A percentile compares a stretch with the other conserved stretches of the same genome.
phyloP scores from a whole-genome alignment of 108 stramenopile species.

The Conticribra weissflogii region DNA sequence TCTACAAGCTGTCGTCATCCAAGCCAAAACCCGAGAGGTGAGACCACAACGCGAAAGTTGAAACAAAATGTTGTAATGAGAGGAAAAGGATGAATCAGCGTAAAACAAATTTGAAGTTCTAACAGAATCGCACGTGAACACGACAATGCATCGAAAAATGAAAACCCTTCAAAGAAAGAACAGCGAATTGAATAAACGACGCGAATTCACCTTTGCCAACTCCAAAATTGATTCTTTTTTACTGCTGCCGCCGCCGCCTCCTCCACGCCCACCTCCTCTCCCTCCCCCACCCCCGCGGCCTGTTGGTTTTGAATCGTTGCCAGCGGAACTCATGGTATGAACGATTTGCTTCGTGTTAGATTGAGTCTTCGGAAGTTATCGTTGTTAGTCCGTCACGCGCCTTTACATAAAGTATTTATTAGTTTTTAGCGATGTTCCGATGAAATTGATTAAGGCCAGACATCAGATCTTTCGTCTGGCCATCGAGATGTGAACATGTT shows the following conservation, averaged over 20 bases:
- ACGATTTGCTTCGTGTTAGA: not conserved
- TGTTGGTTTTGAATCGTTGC: conserved; percentile 3
- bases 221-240: conserved; percentile 86
- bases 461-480: not conserved
- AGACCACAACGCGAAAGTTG: too few species aligned
- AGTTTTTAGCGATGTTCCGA: too few species aligned
- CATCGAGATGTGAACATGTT: too few species aligned
- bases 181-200: too few species aligned
- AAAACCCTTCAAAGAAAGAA: too few species aligned
- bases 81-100: too few species aligned
- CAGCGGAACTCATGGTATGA: conserved; percentile 15
- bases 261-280: conserved; percentile 32
- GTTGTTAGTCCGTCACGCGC: too few species aligned
- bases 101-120: not conserved
- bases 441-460: too few species aligned
- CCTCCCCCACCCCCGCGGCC: conserved; percentile 18
- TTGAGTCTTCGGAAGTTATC: too few species aligned
- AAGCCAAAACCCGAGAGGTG: too few species aligned
- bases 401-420: too few species aligned
- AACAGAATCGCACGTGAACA: not conserved
- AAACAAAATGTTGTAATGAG: too few species aligned
- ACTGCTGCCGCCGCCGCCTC: conserved; percentile 49
- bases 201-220: conserved; percentile 59
- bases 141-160: not conserved
- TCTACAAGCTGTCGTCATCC: conserved; percentile 81